phyloP scores from a whole-genome alignment of 495 filamentous ascomycete species.

The Neurospora tetraspora region DNA sequence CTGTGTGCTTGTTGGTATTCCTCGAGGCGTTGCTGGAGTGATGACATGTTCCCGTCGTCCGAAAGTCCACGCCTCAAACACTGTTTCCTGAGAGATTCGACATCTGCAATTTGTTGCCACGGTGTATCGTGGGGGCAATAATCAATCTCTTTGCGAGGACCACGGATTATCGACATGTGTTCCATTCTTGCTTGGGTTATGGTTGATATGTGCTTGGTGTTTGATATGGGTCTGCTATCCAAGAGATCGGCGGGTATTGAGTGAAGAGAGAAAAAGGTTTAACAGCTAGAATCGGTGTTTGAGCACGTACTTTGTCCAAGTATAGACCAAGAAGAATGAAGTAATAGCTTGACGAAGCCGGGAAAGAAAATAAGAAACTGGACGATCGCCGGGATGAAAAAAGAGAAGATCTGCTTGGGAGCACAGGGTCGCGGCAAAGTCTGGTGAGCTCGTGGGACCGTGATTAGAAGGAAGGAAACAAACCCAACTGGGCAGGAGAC shows the following conservation, averaged over 20 bases:
- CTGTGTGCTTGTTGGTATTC: background rate
- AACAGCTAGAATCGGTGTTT: background rate
- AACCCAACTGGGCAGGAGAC: no score
- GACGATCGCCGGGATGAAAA: no score
- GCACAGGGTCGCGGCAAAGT: no score
- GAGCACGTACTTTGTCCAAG: background rate
- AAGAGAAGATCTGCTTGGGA: no score
- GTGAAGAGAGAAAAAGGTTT: background rate
- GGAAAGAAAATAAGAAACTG: no score
- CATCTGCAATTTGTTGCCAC: background rate
- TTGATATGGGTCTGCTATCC: background rate
- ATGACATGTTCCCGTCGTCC: background rate
- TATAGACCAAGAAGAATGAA: no score
- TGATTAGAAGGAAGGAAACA: no score
- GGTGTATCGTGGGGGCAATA: background rate
- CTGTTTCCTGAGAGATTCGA: background rate
- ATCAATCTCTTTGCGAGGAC: background rate
- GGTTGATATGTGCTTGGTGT: background rate
- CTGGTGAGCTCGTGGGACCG: no score
- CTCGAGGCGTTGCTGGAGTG: background rate
- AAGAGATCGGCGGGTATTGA: background rate
- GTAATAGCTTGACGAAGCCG: no score
- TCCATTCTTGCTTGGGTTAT: background rate
- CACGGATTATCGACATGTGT: no score
- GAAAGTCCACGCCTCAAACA: background rate